These are phyloP conservation scores for Nevesoporus exiguus DNA, from an alignment of 768 basidiomycete genomes.

Conservation along the genomic window DNA sequence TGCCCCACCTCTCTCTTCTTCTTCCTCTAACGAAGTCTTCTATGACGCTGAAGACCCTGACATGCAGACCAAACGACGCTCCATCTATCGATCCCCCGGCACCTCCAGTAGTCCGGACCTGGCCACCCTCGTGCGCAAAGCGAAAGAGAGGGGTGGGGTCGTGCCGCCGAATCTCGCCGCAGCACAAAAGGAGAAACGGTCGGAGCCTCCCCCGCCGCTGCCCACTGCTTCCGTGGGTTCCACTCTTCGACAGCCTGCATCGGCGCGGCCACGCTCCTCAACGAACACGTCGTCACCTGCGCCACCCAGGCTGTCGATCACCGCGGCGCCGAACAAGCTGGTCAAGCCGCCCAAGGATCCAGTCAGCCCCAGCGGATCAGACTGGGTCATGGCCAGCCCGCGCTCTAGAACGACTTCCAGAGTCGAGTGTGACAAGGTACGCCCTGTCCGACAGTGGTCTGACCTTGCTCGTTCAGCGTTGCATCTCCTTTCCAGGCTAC, in stretches of 20 bases:
- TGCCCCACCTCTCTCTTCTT: constrained; percentile 34
- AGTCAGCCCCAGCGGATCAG: constrained; percentile 36
- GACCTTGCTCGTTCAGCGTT: not conserved
- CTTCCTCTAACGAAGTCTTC: constrained; percentile 56
- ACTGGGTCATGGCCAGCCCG: constrained; percentile 50
- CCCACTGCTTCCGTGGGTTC: constrained; percentile 29
- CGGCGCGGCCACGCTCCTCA: constrained; percentile 41
- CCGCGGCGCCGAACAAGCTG: constrained; percentile 23
- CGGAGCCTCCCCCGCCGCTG: constrained; percentile 44
- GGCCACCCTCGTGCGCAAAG: constrained; percentile 80
- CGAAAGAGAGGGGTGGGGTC: constrained; percentile 62
- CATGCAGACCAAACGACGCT: constrained; percentile 71
- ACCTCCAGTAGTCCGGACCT: constrained; percentile 92
- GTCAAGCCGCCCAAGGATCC: constrained; percentile 28
- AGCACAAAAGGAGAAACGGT: constrained; percentile 31
- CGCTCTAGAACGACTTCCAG: constrained; percentile 40
- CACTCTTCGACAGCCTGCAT: constrained; percentile 25
- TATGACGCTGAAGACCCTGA: constrained; percentile 66
- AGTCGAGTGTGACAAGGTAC: constrained; percentile 49
- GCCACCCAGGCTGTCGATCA: constrained; percentile 37
- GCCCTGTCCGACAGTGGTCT: not conserved
- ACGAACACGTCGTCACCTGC: constrained; percentile 34
- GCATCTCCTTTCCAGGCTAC: constrained; percentile 19
- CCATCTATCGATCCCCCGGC: constrained; percentile 83
- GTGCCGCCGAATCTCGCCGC: constrained; percentile 33